A percentile compares a stretch with the other conserved stretches of the same genome.
These are phyloP conservation scores for Adiantum capillusveneris DNA, from an alignment of 75 land plant genomes.

Conservation along the genomic window DNA sequence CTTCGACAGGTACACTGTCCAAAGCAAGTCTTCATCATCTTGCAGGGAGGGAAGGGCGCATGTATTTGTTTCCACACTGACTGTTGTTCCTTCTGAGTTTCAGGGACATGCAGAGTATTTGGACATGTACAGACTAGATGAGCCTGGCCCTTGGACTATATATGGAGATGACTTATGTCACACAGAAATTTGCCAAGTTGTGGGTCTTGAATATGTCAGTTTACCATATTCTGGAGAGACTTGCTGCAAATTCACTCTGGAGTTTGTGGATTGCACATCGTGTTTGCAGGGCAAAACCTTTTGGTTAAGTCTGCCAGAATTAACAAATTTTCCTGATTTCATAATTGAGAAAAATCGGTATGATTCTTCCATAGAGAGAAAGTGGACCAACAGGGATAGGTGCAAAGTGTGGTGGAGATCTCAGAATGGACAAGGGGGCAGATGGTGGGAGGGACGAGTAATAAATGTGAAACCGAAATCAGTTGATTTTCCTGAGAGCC, in stretches of 20 bases:
- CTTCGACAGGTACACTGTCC: slow-evolving; percentile 59
- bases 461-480: slow-evolving; percentile 56
- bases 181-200: slow-evolving; percentile 75
- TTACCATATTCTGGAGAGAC: slow-evolving; percentile 76
- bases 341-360: slow-evolving; percentile 71
- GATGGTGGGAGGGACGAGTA: slow-evolving; percentile 83
- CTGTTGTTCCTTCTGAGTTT: neutral
- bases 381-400: slow-evolving; percentile 76
- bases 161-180: slow-evolving; percentile 33
- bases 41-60: neutral
- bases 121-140: slow-evolving; percentile 16
- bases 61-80: neutral
- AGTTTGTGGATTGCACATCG: slow-evolving; percentile 48
- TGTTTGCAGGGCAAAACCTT: slow-evolving; percentile 36
- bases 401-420: slow-evolving; percentile 95
- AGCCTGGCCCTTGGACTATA: slow-evolving; percentile 60
- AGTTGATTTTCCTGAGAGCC: slow-evolving; percentile 74
- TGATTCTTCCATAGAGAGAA: slow-evolving; percentile 57
- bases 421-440: slow-evolving; percentile 68
- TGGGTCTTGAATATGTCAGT: slow-evolving; percentile 49
- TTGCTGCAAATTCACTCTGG: slow-evolving; percentile 68
- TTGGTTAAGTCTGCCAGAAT: slow-evolving; percentile 66
- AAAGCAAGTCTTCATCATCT: neutral
- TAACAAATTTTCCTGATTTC: slow-evolving; percentile 71
- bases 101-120: slow-evolving; percentile 93